Evolutionary conservation across 345 rosid genomes (phyloP).

Genomic region (Pseudoturritis turrita): DNA sequence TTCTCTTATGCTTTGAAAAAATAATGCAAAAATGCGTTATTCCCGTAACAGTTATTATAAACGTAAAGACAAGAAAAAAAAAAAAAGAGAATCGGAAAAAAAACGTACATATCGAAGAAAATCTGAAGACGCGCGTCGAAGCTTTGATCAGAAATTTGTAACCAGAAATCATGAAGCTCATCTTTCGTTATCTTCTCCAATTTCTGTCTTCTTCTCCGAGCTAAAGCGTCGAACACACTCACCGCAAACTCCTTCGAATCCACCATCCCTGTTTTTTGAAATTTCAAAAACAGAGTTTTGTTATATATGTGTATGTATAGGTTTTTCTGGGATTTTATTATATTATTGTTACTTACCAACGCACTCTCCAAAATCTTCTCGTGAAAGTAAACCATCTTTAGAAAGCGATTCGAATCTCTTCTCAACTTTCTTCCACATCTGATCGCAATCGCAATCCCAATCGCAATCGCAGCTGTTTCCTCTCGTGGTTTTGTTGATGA

Average conservation of each 20-base stretch:
- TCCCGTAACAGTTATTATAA: constrained; percentile 21
- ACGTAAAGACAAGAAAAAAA: constrained; percentile 15
- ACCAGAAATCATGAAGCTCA: constrained; percentile 89
- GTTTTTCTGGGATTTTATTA: too few relatives aligned
- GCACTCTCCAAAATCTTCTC: constrained; percentile 93
- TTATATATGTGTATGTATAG: neutral
- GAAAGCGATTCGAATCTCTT: constrained; percentile 51
- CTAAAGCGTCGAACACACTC: constrained; percentile 73
- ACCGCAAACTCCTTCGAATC: constrained; percentile 90
- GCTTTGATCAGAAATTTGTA: constrained; percentile 81
- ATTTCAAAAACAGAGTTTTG: neutral
- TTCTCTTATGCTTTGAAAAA: constrained; percentile 17
- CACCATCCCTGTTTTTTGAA: constrained; percentile 55
- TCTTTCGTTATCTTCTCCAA: constrained; percentile 56
- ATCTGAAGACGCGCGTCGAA: constrained; percentile 97
- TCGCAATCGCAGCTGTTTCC: constrained; percentile 42
- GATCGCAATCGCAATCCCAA: constrained; percentile 46
- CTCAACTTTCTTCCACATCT: constrained; percentile 75
- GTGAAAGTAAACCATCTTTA: constrained; percentile 58
- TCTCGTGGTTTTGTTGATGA: constrained; percentile 54
- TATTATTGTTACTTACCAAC: constrained; percentile 47
- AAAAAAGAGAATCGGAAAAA: neutral
- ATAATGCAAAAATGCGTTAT: constrained; percentile 19
- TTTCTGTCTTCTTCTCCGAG: constrained; percentile 57
- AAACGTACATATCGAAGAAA: constrained; percentile 82